phyloP scores from a whole-genome alignment of 2,329 filamentous ascomycete species.

The Monosporascus sp. region DNA sequence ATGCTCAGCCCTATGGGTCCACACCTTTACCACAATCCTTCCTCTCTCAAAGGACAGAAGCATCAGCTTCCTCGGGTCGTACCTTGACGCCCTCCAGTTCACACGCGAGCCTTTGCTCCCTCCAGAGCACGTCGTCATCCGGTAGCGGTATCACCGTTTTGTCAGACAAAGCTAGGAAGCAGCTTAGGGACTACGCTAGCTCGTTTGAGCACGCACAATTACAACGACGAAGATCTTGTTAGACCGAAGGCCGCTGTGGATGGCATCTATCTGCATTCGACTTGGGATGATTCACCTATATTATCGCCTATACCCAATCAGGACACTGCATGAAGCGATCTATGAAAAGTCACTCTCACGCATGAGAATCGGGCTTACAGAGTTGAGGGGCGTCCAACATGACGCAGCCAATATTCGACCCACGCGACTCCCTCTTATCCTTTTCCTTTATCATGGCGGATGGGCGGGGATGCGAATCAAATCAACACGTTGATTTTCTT shows the following conservation, averaged over 20 bases:
- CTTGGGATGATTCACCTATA: constrained; percentile 15
- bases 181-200: constrained; percentile 79
- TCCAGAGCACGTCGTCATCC: constrained; percentile 57
- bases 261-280: constrained; percentile 5
- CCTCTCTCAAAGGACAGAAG: constrained; percentile 27
- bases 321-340: neutral
- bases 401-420: constrained; percentile 2
- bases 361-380: too few relatives aligned
- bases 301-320: constrained; percentile 17
- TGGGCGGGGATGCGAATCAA: constrained; percentile 24
- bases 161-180: constrained; percentile 71
- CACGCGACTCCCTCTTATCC: constrained; percentile 22
- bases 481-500: constrained; percentile 28
- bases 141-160: constrained; percentile 51
- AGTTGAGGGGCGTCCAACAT: too few relatives aligned
- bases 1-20: constrained; percentile 52
- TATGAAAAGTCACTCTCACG: too few relatives aligned
- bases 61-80: constrained; percentile 32
- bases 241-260: constrained; percentile 16
- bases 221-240: constrained; percentile 54
- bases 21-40: constrained; percentile 41
- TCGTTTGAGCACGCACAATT: constrained; percentile 78
- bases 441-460: constrained; percentile 21
- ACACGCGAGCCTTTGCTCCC: constrained; percentile 77
- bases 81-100: constrained; percentile 68